Evolutionary conservation across 2,329 filamentous ascomycete species (phyloP), one percentile per base, ranked within the genome.

Genomic region (Aurifilum marmelostoma): DNA sequence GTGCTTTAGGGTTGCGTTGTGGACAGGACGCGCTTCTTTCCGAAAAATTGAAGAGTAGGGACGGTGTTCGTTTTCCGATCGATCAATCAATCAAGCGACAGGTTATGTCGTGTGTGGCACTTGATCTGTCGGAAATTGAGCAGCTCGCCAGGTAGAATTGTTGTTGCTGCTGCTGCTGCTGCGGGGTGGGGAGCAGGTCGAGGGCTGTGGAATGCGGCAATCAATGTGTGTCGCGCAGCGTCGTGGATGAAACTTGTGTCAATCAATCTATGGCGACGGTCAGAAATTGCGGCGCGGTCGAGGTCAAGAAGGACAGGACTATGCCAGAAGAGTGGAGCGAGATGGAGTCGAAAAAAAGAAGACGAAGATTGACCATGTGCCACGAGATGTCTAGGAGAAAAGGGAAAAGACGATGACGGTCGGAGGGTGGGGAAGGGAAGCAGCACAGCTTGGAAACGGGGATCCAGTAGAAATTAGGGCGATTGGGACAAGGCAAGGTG

Each of bases 361-460:
- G 66, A 67, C 58, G 69, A 67, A 62, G 62, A 69, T 69, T 69
- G 61, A 63, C 60, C 61, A 63, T 39, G 65, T 71, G 67, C 67
- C 61, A 69, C 61, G 61, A 54, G 50, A 59, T 47, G 64, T 34
- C 50, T 24, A 65, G 47, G 58, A 37, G 58, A 39, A 61, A 66
- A 41, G 60, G 65, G 54, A 16, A 60, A 62, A 52, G 58, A 54
- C 32, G 65, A 67, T 61, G 65, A 67, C 65, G 58, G 61, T 63
- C 65, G 68, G 65, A 68, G 66, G 54, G 66, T 65, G 65, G 64
- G 64, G 61, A 67, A 62, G 61, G 62, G 50, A 56, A 68, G 65
- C 65, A 29, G 32, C 59, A 47, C 64, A 67, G 65, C 65, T 67
- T 67, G 65, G 32, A 62, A 61, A 61, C 58, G 63, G 50, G 65